Conservation (phyloP, 2,329 filamentous ascomycete species). For the Chaetomiaceae sp. region DNA sequence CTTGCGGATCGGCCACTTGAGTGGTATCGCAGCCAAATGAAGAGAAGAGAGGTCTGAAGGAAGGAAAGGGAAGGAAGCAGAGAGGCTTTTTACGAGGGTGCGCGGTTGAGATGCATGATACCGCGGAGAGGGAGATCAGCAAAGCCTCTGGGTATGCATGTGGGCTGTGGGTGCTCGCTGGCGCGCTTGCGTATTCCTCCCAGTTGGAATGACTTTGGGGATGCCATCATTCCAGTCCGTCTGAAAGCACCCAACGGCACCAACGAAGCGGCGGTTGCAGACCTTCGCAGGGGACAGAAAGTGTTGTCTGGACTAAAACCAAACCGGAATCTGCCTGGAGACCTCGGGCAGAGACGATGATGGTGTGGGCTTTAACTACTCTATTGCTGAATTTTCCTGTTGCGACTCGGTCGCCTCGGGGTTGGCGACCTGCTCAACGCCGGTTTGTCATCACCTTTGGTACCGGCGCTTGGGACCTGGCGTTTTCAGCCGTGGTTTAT, state of each 20-base stretch:
- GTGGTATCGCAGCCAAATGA: not conserved
- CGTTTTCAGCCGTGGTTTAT: slow-evolving; percentile 11
- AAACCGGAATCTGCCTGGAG: slow-evolving; percentile 1
- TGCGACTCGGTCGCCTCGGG: not conserved
- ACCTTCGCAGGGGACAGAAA: not conserved
- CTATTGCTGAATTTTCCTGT: slow-evolving; percentile 1
- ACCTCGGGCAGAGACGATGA: not conserved
- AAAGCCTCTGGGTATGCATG: too few species aligned
- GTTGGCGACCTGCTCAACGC: not conserved
- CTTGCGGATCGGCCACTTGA: not conserved
- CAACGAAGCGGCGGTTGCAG: not conserved
- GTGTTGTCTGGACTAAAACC: slow-evolving; percentile 5
- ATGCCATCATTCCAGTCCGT: not conserved
- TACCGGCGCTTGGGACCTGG: not conserved
- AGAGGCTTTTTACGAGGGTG: not conserved
- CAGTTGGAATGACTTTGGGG: not conserved
- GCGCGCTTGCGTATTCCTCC: too few species aligned
- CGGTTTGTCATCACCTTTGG: not conserved
- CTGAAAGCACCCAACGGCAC: not conserved
- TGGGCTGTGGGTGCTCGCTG: not conserved
- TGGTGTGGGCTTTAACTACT: slow-evolving; percentile 1
- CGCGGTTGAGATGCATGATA: not conserved
- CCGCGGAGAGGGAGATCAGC: too few species aligned
- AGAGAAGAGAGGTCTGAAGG: not conserved
- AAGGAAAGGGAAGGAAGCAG: not conserved